Conservation (phyloP, 2,329 filamentous ascomycete species). For the Trichoderma sp. region DNA sequence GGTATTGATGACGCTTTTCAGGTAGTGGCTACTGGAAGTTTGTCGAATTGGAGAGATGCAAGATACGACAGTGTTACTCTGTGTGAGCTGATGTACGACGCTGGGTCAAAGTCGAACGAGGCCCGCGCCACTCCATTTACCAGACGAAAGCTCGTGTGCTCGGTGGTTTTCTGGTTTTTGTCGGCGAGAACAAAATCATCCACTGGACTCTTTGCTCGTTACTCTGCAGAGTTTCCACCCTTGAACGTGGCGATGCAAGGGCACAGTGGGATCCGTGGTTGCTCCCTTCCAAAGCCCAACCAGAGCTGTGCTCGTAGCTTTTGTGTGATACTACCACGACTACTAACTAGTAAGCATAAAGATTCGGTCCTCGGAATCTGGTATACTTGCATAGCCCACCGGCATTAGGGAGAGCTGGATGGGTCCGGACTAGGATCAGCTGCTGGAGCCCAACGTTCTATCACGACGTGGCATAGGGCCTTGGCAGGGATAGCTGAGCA, state of each 20-base stretch:
- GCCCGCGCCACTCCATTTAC: not conserved
- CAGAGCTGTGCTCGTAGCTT: not conserved
- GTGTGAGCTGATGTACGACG: conserved; percentile 17
- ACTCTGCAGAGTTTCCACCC: not conserved
- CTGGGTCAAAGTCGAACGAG: conserved; percentile 8
- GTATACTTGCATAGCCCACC: not conserved
- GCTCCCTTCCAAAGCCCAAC: not conserved
- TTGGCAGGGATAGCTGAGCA: not conserved
- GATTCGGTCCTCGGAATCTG: not conserved
- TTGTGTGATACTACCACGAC: not conserved
- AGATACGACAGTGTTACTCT: conserved; percentile 8
- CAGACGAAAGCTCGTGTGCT: not conserved
- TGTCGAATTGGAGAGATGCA: not conserved
- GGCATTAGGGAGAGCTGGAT: not conserved
- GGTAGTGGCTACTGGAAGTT: not conserved
- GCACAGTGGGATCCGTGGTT: not conserved
- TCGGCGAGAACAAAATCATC: not conserved
- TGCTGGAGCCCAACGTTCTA: not conserved
- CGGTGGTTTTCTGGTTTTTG: not conserved
- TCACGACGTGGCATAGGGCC: not conserved
- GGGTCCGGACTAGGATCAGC: not conserved
- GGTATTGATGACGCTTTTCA: not conserved
- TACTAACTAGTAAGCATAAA: conserved; percentile 5
- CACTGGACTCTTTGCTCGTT: not conserved
- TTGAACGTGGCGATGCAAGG: conserved; percentile 12